Base-by-base conservation (phyloP, 176 grass and related monocot species). In the Phyllostachys edulis region DNA sequence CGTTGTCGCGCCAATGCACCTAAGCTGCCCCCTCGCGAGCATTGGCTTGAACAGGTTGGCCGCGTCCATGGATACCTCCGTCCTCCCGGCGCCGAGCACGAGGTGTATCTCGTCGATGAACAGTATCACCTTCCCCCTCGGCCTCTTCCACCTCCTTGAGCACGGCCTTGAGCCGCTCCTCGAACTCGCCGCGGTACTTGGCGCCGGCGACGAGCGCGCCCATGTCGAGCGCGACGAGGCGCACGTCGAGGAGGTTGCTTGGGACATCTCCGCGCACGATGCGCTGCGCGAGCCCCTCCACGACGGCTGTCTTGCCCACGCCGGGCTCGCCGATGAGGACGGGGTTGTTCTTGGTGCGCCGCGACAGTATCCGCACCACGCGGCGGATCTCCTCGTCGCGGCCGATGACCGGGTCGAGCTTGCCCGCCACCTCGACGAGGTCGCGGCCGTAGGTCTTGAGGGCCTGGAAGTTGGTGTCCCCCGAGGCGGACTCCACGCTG, bases 21-120 rank as follows among this genome's bases (percentile, higher is more conserved):
- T 64, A 34, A 97, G 87, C 69, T 96, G 94, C 1, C 94, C 91
- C 10, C 94, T 80, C 1, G 94, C 91, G 26, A 93, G 94, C 91
- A 93, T 91, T 16, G 94, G 94, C 74, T 97, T 97, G 73, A 97
- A 91, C 23, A 97, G 85, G 76, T 97, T 93, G 4, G 94, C 94
- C 3, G 91, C 94, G n/a, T 97, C 94, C 91, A 97, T 93, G 15
- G 94, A 93, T 2, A 91, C 94, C 57, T 93, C 94, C 4, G 81
- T 88, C 44, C 87, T 85, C 11, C 94, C 94, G 94, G 94, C 94
- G 13, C 94, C 91, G 14, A 97, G 91, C 20, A 97, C 91, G 75
- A 93, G 85, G 75, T 93, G 91, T 55, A 97, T 91, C 71, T 97
- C 94, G 74, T 97, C 94, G 66, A 97, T 97, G 87, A 97, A 97